Conservation (phyloP, 2,329 filamentous ascomycete species). For the Berkeleyomyces rouxiae region DNA sequence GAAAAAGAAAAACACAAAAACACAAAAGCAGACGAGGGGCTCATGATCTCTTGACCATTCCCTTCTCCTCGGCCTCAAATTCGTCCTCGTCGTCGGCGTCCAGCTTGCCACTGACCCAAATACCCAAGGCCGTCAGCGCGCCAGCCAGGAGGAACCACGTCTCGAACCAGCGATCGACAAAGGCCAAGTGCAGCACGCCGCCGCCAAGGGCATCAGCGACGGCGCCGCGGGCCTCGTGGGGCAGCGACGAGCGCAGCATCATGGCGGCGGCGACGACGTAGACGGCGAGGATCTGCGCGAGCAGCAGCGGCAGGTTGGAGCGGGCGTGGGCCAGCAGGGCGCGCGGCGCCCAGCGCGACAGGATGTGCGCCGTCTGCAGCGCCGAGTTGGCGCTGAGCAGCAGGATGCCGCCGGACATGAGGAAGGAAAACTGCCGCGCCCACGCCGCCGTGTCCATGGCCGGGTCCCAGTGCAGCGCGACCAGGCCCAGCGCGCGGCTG, state of each 20-base stretch:
- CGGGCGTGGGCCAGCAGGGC: conserved; percentile 60
- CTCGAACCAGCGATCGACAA: conserved; percentile 65
- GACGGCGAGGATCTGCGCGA: conserved; percentile 66
- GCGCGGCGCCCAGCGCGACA: conserved; percentile 56
- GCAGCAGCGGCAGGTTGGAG: conserved; percentile 60
- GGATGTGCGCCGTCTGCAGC: conserved; percentile 70
- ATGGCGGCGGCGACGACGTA: conserved; percentile 73
- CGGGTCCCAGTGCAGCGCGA: conserved; percentile 73
- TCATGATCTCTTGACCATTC: conserved; percentile 53
- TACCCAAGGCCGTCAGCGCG: conserved; percentile 47
- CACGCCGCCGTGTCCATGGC: conserved; percentile 67
- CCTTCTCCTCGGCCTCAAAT: conserved; percentile 47
- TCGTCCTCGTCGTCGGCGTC: conserved; percentile 42
- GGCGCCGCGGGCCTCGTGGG: conserved; percentile 57
- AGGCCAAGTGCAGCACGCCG: conserved; percentile 46
- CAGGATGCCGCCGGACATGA: conserved; percentile 68
- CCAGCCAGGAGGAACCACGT: conserved; percentile 65
- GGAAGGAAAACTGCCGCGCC: conserved; percentile 77
- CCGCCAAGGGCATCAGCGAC: conserved; percentile 59
- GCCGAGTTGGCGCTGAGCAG: conserved; percentile 66
- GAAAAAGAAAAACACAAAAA: conserved; percentile 2
- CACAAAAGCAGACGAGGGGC: conserved; percentile 13
- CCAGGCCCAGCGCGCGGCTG: conserved; percentile 62
- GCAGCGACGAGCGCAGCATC: conserved; percentile 46
- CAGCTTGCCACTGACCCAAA: conserved; percentile 40